A percentile compares a stretch with the other conserved stretches of the same genome.
phyloP scores from a whole-genome alignment of 257 asterid species.

The Eustoma russellianum region DNA sequence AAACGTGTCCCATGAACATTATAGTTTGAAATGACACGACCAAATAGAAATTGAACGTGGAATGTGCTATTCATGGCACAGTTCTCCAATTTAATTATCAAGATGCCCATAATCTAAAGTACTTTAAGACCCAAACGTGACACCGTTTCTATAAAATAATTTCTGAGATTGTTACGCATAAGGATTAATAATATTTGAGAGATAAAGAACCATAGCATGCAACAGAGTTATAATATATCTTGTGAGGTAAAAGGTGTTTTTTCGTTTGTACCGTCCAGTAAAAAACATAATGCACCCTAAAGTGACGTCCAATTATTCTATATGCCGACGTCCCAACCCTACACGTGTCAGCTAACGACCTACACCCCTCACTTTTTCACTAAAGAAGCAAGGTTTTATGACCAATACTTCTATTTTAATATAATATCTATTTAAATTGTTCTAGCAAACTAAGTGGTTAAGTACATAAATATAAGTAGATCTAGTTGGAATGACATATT shows the following conservation, averaged over 20 bases:
- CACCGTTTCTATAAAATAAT: no score
- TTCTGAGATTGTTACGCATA: no score
- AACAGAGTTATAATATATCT: slow-evolving; percentile 12
- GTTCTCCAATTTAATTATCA: no score
- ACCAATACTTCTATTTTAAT: slow-evolving; percentile 13
- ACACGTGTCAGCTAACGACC: slow-evolving; percentile 21
- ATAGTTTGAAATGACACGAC: no score
- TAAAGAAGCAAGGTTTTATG: background rate
- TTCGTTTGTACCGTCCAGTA: slow-evolving; percentile 32
- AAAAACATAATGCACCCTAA: slow-evolving; percentile 37
- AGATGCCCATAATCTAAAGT: no score
- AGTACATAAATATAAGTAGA: background rate
- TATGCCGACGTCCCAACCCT: slow-evolving; percentile 7
- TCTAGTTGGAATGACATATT: no score
- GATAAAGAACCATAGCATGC: slow-evolving; percentile 25
- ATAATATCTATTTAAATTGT: background rate
- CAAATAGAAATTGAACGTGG: no score
- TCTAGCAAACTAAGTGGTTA: slow-evolving; percentile 12
- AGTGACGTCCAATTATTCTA: slow-evolving; percentile 15
- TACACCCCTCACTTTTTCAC: slow-evolving; percentile 6
- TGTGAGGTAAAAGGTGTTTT: slow-evolving; percentile 17
- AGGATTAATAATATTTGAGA: no score
- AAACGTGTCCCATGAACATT: no score
- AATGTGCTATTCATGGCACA: no score
- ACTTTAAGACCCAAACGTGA: no score